phyloP scores from a whole-genome alignment of 768 basidiomycete species.

The Cystobasidium ongulense region DNA sequence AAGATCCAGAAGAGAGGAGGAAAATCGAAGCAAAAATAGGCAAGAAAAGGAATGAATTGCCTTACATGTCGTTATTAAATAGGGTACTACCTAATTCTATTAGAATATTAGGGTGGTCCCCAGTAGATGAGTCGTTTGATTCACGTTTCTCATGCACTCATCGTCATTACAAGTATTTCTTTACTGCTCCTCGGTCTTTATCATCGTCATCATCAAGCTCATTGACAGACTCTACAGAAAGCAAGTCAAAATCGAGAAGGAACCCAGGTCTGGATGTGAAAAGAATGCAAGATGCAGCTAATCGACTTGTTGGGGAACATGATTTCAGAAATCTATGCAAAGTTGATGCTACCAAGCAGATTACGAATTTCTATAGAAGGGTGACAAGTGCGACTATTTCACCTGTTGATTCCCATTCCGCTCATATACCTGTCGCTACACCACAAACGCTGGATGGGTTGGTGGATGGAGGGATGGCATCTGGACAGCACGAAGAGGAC shows the following conservation, averaged over 20 bases:
- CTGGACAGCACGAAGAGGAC: conserved; percentile 30
- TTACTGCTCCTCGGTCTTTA: conserved; percentile 50
- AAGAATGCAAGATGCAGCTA: conserved; percentile 67
- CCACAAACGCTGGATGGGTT: background rate
- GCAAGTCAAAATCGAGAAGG: background rate
- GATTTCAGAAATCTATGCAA: conserved; percentile 96
- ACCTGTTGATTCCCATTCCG: conserved; percentile 44
- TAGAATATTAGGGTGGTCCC: conserved; percentile 87
- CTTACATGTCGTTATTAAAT: conserved; percentile 74
- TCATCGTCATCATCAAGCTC: no score
- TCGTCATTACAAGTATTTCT: conserved; percentile 98
- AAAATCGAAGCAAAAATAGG: background rate
- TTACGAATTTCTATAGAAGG: conserved; percentile 64
- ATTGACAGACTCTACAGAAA: no score
- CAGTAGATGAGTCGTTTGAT: conserved; percentile 68
- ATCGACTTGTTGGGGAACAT: conserved; percentile 70
- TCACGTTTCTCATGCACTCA: conserved; percentile 77
- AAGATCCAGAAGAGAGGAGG: conserved; percentile 1
- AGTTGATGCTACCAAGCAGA: conserved; percentile 82
- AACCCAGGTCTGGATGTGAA: conserved; percentile 54
- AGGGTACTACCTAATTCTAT: conserved; percentile 79
- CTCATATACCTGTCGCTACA: background rate
- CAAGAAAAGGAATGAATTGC: conserved; percentile 51
- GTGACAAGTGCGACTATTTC: conserved; percentile 62
- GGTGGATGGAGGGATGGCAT: no score